Evolutionary conservation across 2,329 filamentous ascomycete species (phyloP), one percentile per base, ranked within the genome.

Genomic region (Microcera coccophila): DNA sequence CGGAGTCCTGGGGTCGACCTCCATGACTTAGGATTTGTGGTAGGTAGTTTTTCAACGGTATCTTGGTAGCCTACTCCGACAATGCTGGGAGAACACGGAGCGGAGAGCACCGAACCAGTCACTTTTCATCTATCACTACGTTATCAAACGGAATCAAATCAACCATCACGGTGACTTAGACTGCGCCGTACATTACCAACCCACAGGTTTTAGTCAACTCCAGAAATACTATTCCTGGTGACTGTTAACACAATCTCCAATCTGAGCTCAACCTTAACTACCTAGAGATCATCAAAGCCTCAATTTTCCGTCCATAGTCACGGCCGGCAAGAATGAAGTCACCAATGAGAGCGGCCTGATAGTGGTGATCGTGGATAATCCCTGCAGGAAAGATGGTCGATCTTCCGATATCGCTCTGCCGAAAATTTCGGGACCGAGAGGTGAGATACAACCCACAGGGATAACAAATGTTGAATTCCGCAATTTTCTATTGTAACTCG

Each of bases 1-100:
- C 26, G 52, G 47, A 36, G 43, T 41, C 32, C 36, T 41, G 26
- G 50, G 39, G 29, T 48, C 44, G 21, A 41, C 44, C 34, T 50
- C 46, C 55, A 58, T 50, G 33, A 20, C 19, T 39, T 38, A 34
- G 4, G n/a, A n/a, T n/a, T n/a, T n/a, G n/a, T n/a, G n/a, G n/a
- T n/a, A 37, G 49, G 36, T 33, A 31, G 39, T 21, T 29, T 21
- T 15, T 36, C 22, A 19, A 22, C 33, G 11, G 34, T 11, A 7
- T 26, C 22, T 26, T 26, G 22, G 12, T 26, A 7, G 22, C n/a
- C 33, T 19, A 19, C 33, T 35, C 18, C 17, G n/a, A 18, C 10
- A 35, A n/a, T 17, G 20, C 33, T 35, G 33, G 17, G 15, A n/a
- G 20, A n/a, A 35, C 33, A 35, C 9, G 20, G 17, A 20, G 20